Percentiles rank a stretch among this genome's conserved stretches.
These are phyloP conservation scores for Pseudocercospora fijiensis DNA, from an alignment of 2,329 filamentous ascomycete genomes.

Conservation along the genomic window DNA sequence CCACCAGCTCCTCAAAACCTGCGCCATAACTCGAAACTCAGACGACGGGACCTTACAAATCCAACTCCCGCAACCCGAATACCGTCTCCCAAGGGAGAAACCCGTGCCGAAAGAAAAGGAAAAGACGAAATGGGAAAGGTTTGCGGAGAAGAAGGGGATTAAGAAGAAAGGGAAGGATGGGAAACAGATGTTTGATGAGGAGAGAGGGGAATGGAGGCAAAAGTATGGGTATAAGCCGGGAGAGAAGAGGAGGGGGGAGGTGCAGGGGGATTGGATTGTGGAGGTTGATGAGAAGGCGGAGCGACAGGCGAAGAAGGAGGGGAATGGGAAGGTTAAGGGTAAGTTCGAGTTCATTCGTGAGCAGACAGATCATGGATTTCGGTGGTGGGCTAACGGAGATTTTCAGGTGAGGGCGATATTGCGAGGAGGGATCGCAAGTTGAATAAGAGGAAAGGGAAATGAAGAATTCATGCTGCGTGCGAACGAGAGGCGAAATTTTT, in stretches of 20 bases:
- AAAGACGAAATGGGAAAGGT: constrained; percentile 92
- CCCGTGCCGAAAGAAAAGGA: constrained; percentile 77
- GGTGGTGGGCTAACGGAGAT: background rate
- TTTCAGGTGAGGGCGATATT: constrained; percentile 20
- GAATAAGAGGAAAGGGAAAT: constrained; percentile 26
- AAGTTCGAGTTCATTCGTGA: background rate
- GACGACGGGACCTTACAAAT: constrained; percentile 68
- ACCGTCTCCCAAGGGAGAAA: constrained; percentile 83
- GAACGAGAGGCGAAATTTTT: no score
- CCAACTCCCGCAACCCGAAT: constrained; percentile 68
- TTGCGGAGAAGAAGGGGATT: constrained; percentile 96
- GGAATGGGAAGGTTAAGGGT: constrained; percentile 26
- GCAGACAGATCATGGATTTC: background rate
- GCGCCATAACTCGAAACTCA: constrained; percentile 68
- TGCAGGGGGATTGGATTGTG: constrained; percentile 78
- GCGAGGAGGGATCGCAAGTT: constrained; percentile 25
- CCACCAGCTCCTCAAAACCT: constrained; percentile 90
- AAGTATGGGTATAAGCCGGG: constrained; percentile 89
- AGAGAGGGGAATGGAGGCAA: constrained; percentile 80
- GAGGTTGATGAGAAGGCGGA: constrained; percentile 74
- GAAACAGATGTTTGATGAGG: constrained; percentile 82
- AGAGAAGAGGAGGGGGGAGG: constrained; percentile 72
- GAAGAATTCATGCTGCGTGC: constrained; percentile 5
- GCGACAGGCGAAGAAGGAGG: constrained; percentile 58
- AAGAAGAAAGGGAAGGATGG: constrained; percentile 79